These are phyloP conservation scores for Patellifolia procumbens DNA, from an alignment of 179 eudicot genomes.

Conservation along the genomic window DNA sequence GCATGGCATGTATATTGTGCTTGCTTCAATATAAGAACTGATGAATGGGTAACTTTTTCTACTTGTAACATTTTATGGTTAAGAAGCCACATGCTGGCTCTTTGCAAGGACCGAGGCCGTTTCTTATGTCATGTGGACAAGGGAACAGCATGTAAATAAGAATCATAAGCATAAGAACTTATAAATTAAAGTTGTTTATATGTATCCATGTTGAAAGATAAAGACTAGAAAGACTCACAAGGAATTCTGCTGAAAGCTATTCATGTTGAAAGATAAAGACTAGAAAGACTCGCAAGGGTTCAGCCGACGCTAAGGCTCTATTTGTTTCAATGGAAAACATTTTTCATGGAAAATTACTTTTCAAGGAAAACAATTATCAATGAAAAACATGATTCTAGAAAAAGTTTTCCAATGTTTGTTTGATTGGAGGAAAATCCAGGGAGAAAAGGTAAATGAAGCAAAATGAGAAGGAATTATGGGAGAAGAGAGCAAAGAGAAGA, in stretches of 20 bases:
- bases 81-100: neutral
- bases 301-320: no score
- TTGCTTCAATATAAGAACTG: conserved; percentile 73
- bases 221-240: neutral
- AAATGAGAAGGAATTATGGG: no score
- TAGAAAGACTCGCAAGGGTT: neutral
- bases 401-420: no score
- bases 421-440: no score
- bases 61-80: neutral
- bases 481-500: no score
- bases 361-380: no score
- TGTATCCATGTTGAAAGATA: neutral
- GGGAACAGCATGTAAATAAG: neutral
- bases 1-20: conserved; percentile 74
- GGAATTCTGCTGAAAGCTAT: neutral
- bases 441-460: no score
- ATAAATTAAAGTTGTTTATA: neutral
- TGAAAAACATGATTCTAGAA: no score
- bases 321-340: no score
- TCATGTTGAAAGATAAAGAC: neutral
- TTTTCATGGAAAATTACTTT: no score
- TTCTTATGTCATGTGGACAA: neutral
- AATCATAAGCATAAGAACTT: neutral
- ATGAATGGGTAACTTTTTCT: conserved; percentile 68
- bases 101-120: neutral